Base-by-base conservation (phyloP, 2,329 filamentous ascomycete species). In the Talaromyces sp. region DNA sequence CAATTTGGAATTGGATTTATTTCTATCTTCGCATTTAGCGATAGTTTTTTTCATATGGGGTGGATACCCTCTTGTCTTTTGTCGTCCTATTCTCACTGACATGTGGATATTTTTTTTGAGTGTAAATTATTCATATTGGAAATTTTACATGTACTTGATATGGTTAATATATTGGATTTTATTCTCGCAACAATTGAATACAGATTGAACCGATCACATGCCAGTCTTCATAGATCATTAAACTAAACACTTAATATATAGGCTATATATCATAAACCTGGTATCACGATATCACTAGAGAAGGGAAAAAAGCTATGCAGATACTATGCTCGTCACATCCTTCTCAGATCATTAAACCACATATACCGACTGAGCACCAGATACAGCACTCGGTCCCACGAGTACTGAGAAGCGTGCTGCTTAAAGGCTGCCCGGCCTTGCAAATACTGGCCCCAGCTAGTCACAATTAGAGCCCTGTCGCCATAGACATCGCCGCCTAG, bases 351-450 rank as follows among this genome's bases (percentile, higher is more conserved):
- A 59, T 79, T 79, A 63, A 76, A 76, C 76, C 76, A 79, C 42
- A 78, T 73, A 61, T 78, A 76, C 47, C 76, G 73, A 64, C 75
- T 77, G 8, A 76, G 54, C 1, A 78, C 61, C 70, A 78, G 69
- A 65, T 78, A 79, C 61, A 79, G 44, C 44, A 74, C 68, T 16
- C 76, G 68, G 60, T 78, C 76, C 75, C 76, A 78, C 1, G 75
- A 74, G 59, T 78, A 78, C 65, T 79, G 76, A 59, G 72, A 76
- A 36, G 64, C 64, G 61, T 79, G 76, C 53, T 72, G 72, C 23
- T 71, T 68, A 63, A 79, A 78, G 0, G 76, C 76, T 9, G 66
- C 52, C n/a, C 76, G 67, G 5, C 75, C 76, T 60, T 69, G 64
- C 34, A 69, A 63, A 64, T 79, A 78, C 14, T 69, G 69, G 8